These are phyloP conservation scores for Penicillium paradoxum DNA, from an alignment of 495 filamentous ascomycete species.

Conservation along the genomic window DNA sequence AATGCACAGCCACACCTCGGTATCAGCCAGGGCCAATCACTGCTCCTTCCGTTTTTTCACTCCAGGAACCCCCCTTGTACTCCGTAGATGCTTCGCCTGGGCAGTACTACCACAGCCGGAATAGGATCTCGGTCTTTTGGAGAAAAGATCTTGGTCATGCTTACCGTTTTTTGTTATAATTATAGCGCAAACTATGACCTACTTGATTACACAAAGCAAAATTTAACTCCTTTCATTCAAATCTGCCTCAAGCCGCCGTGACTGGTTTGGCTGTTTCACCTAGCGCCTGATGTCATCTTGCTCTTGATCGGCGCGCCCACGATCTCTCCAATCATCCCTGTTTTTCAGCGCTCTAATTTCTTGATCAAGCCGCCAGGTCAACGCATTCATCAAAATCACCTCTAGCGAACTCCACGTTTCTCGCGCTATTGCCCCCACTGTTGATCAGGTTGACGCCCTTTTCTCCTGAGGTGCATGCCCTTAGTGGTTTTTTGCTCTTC, in stretches of 20 bases:
- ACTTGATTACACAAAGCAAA: neutral
- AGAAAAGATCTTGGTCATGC: too few species aligned
- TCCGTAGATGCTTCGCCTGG: too few species aligned
- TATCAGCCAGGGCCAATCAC: constrained; percentile 2
- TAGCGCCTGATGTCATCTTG: constrained; percentile 43
- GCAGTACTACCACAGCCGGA: too few species aligned
- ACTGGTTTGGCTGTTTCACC: constrained; percentile 32
- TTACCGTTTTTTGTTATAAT: neutral
- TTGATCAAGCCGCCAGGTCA: constrained; percentile 14
- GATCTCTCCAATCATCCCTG: constrained; percentile 25
- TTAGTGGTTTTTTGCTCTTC: constrained; percentile 4
- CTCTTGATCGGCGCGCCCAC: constrained; percentile 24
- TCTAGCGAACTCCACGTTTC: neutral
- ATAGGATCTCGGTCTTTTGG: too few species aligned
- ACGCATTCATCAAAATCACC: neutral
- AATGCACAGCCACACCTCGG: neutral
- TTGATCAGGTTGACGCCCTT: constrained; percentile 15
- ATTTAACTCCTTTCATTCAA: neutral
- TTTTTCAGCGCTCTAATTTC: constrained; percentile 5
- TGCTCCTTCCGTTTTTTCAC: constrained; percentile 4
- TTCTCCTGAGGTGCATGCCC: constrained; percentile 1
- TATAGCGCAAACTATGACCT: too few species aligned
- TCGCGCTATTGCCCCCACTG: constrained; percentile 9
- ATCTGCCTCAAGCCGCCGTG: constrained; percentile 15
- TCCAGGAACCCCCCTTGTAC: too few species aligned